Conservation (phyloP, 2,329 filamentous ascomycete genomes). For the Fusarium subtropicale region DNA sequence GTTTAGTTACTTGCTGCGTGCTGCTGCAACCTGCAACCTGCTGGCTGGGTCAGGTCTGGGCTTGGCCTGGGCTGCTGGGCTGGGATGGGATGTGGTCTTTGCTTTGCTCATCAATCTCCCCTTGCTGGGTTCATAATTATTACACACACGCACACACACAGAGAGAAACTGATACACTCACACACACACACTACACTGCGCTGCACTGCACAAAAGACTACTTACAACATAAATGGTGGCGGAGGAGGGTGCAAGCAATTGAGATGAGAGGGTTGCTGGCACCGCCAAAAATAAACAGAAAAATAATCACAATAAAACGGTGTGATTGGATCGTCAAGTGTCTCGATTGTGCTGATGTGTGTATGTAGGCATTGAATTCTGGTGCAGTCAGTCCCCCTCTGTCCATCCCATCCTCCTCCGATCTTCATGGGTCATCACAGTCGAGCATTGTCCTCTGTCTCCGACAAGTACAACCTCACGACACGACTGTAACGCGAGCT, state of each 20-base stretch:
- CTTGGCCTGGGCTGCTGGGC: neutral
- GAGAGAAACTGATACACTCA: neutral
- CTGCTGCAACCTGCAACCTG: conserved; percentile 37
- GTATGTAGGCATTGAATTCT: conserved; percentile 9
- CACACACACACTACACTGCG: neutral
- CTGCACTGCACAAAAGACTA: conserved; percentile 7
- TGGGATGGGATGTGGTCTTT: conserved; percentile 36
- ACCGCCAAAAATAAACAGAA: neutral
- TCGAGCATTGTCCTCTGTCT: conserved; percentile 27
- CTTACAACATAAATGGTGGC: conserved; percentile 43
- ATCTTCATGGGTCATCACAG: conserved; percentile 23
- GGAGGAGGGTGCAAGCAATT: conserved; percentile 41
- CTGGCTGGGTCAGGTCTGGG: conserved; percentile 22
- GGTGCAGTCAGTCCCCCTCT: conserved; percentile 26
- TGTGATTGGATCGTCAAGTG: conserved; percentile 30
- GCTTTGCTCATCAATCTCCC: conserved; percentile 41
- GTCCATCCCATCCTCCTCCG: conserved; percentile 7
- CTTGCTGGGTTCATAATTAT: conserved; percentile 40
- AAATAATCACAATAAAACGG: conserved; percentile 13
- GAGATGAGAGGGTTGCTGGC: neutral
- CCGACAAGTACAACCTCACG: conserved; percentile 27
- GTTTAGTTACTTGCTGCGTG: conserved; percentile 19
- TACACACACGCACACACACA: conserved; percentile 14
- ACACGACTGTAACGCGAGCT: conserved; percentile 34
- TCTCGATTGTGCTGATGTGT: conserved; percentile 13